These are phyloP conservation scores for Sphaerostilbella broomeana DNA, from an alignment of 2,329 filamentous ascomycete genomes.

Conservation along the genomic window DNA sequence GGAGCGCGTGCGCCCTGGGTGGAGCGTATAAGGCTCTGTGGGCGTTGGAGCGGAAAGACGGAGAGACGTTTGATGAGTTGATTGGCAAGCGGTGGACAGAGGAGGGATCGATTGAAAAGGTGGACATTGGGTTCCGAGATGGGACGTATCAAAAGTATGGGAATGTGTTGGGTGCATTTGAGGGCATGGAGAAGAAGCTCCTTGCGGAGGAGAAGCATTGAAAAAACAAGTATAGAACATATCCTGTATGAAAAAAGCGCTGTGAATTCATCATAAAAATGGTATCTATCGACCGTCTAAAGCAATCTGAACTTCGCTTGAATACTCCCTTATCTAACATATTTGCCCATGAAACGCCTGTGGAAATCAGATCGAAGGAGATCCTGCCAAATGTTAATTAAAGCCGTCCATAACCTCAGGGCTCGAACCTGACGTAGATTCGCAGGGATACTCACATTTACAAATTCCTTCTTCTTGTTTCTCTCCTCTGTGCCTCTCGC, in stretches of 20 bases:
- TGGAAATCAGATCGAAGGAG: constrained; percentile 93
- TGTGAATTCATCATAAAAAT: constrained; percentile 10
- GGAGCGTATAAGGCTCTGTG: constrained; percentile 95
- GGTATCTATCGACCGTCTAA: constrained; percentile 20
- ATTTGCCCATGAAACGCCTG: constrained; percentile 85
- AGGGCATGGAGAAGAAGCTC: constrained; percentile 64
- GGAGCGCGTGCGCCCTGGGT: constrained; percentile 89
- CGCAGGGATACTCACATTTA: constrained; percentile 63
- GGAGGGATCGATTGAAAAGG: constrained; percentile 71
- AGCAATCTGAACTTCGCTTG: constrained; percentile 3
- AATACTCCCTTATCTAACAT: constrained; percentile 42
- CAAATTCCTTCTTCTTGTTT: constrained; percentile 85
- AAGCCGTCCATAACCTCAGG: background rate
- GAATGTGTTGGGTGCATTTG: constrained; percentile 67
- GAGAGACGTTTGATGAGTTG: constrained; percentile 81
- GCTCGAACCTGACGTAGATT: too few species aligned
- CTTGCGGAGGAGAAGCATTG: constrained; percentile 34
- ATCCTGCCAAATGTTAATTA: constrained; percentile 47
- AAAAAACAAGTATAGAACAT: constrained; percentile 6
- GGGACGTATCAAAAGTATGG: constrained; percentile 75
- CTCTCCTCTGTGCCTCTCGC: constrained; percentile 90
- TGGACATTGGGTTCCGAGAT: constrained; percentile 72
- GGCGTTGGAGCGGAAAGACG: constrained; percentile 64
- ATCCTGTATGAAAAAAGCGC: constrained; percentile 1
- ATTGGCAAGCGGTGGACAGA: constrained; percentile 82